phyloP scores from a whole-genome alignment of 169 alveolate species.

The Eimeria necatrix region DNA sequence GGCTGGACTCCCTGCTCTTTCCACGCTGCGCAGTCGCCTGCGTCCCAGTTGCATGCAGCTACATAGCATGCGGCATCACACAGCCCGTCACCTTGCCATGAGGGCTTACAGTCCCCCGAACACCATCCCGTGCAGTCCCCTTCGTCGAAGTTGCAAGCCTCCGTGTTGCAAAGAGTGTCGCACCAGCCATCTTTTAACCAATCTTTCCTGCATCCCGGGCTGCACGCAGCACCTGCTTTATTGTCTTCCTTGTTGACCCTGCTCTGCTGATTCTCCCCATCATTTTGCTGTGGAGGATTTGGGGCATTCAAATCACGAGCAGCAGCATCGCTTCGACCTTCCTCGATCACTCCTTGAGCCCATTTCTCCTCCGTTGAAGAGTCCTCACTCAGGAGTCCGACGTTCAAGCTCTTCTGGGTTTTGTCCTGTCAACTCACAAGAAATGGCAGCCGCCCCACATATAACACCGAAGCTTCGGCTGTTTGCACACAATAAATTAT shows the following conservation, averaged over 20 bases:
- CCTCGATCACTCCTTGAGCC: slow-evolving; percentile 51
- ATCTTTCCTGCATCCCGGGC: slow-evolving; percentile 78
- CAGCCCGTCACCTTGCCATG: slow-evolving; percentile 88
- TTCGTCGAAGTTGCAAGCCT: slow-evolving; percentile 85
- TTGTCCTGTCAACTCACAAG: too few relatives aligned
- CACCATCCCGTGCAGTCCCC: slow-evolving; percentile 87
- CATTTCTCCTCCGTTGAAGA: slow-evolving; percentile 12
- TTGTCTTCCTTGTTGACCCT: not conserved
- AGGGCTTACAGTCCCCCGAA: slow-evolving; percentile 86
- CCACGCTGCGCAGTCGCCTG: slow-evolving; percentile 85
- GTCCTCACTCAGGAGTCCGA: slow-evolving; percentile 30
- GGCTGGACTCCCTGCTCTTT: slow-evolving; percentile 46
- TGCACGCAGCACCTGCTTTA: slow-evolving; percentile 71
- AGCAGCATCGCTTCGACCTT: not conserved
- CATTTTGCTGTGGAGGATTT: not conserved
- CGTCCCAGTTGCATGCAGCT: slow-evolving; percentile 87
- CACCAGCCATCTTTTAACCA: slow-evolving; percentile 90
- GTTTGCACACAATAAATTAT: too few relatives aligned
- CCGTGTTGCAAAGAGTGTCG: slow-evolving; percentile 85
- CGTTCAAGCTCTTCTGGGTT: not conserved
- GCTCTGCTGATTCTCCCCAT: not conserved
- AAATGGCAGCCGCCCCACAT: too few relatives aligned
- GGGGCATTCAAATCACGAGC: slow-evolving; percentile 29
- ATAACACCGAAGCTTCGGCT: too few relatives aligned
- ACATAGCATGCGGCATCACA: slow-evolving; percentile 86